Base-by-base conservation (phyloP, 139 green algal species). In the Chlamydomonas sphaeroides region DNA sequence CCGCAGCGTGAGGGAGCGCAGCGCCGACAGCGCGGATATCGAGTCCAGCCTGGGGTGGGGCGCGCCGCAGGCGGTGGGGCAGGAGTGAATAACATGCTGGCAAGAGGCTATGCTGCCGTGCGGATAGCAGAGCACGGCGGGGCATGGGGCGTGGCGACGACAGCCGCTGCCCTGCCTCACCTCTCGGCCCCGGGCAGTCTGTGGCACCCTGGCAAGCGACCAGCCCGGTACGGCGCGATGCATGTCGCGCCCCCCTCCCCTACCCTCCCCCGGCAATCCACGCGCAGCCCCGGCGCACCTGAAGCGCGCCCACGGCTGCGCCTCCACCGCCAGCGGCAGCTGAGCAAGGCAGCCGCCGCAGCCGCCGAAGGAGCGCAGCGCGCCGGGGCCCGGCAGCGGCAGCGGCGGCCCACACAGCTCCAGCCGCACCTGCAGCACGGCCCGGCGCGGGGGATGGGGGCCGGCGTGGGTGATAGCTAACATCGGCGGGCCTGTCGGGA, bases 361-460 rank as follows among this genome's bases (percentile, higher is more conserved):
- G n/a, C n/a, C n/a, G n/a, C n/a, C n/a, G n/a, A n/a, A n/a, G 32
- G 62, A 61, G 25, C 25, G 25, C 30, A 82, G 42, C 0, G 62
- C 65, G 32, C 39, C 41, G 42, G 75, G 75, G 25, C 62, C 8
- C 15, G 75, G 75, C 45, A 82, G 61, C 63, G 45, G 75, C 59
- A 82, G 32, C 21, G 75, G 75, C 7, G 75, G 75, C 0, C 75
- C 75, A 61, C 73, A 61, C 42, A 82, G 62, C 75, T 82, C 75
- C 61, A 82, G 15, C 4, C 62, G 61, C 25, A 82, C 45, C 62
- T 80, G 56, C 23, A 14, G 45, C 49, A 56, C 4, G 2, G 49
- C 49, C 18, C 21, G 45, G 45, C 14, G 10, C 51, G 20, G 51
- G 51, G 17, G 14, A 17, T 61, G 51, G 17, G 17, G 51, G 14